Conservation (phyloP, 768 basidiomycete species). For the Trametes maxima region DNA sequence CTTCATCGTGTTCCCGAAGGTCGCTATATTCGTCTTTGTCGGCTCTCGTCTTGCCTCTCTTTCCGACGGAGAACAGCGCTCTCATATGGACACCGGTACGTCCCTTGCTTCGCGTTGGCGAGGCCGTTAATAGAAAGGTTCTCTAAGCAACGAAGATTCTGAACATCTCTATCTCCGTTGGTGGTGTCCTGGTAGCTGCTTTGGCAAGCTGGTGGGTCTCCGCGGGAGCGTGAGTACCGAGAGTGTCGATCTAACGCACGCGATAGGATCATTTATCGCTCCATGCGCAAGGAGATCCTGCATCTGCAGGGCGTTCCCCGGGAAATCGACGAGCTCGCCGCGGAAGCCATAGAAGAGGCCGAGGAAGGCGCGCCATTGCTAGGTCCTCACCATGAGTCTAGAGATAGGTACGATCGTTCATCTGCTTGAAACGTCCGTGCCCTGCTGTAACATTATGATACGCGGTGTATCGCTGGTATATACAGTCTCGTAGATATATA, state of each 20-base stretch:
- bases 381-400: constrained; percentile 16
- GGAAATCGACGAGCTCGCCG: constrained; percentile 55
- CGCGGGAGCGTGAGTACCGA: background rate
- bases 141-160: constrained; percentile 61
- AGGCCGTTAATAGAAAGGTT: background rate
- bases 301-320: constrained; percentile 51
- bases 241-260: constrained; percentile 10
- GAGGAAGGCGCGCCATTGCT: constrained; percentile 67
- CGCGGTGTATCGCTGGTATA: constrained; percentile 14
- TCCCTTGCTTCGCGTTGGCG: constrained; percentile 9
- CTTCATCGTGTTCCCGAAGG: constrained; percentile 67
- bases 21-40: constrained; percentile 74
- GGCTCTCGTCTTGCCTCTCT: constrained; percentile 74
- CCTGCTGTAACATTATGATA: constrained; percentile 20
- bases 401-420: constrained; percentile 19
- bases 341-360: constrained; percentile 60
- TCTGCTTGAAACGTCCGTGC: constrained; percentile 9
- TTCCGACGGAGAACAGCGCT: constrained; percentile 75
- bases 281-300: constrained; percentile 63
- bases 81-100: constrained; percentile 75
- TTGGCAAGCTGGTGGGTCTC: constrained; percentile 66
- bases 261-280: constrained; percentile 63
- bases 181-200: constrained; percentile 59
- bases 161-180: constrained; percentile 59
- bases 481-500: constrained; percentile 14